Evolutionary conservation across 1,139 yeast genomes (phyloP).

Genomic region (Zhuliangozyma blackwelliae): DNA sequence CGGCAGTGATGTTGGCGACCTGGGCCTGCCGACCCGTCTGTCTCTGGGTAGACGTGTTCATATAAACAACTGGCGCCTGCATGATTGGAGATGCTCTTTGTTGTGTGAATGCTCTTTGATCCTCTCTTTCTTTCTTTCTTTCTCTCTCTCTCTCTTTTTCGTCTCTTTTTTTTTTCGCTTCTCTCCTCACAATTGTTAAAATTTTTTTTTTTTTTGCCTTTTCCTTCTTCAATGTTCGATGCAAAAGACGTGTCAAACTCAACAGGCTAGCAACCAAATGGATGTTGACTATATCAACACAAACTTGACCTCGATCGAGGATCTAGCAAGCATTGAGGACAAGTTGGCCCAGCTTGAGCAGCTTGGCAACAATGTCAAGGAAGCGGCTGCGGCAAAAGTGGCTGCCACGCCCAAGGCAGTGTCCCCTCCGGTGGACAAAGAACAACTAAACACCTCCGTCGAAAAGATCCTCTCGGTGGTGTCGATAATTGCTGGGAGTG

Average conservation of each 20-base stretch:
- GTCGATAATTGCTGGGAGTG: slow-evolving; percentile 1
- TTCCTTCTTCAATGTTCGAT: slow-evolving; percentile 1
- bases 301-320: slow-evolving; percentile 23
- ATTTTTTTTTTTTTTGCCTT: no score
- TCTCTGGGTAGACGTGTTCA: slow-evolving; percentile 83
- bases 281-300: slow-evolving; percentile 25
- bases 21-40: slow-evolving; percentile 98
- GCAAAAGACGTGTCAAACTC: slow-evolving; percentile 1
- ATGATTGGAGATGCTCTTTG: slow-evolving; percentile 15
- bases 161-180: background rate
- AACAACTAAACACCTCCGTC: slow-evolving; percentile 5
- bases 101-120: background rate
- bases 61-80: slow-evolving; percentile 51
- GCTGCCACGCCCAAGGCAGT: background rate
- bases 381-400: slow-evolving; percentile 3
- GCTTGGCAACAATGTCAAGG: slow-evolving; percentile 12
- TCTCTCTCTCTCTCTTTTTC: slow-evolving; percentile 1
- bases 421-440: slow-evolving; percentile 3
- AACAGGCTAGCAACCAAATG: slow-evolving; percentile 1
- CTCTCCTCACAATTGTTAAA: background rate
- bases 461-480: slow-evolving; percentile 5
- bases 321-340: slow-evolving; percentile 20
- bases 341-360: slow-evolving; percentile 18
- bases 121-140: background rate
- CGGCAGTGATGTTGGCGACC: slow-evolving; percentile 94